Evolutionary conservation across 805 yeast species (phyloP), one percentile per base, ranked within the genome.

Genomic region (Teunomyces cretensis): DNA sequence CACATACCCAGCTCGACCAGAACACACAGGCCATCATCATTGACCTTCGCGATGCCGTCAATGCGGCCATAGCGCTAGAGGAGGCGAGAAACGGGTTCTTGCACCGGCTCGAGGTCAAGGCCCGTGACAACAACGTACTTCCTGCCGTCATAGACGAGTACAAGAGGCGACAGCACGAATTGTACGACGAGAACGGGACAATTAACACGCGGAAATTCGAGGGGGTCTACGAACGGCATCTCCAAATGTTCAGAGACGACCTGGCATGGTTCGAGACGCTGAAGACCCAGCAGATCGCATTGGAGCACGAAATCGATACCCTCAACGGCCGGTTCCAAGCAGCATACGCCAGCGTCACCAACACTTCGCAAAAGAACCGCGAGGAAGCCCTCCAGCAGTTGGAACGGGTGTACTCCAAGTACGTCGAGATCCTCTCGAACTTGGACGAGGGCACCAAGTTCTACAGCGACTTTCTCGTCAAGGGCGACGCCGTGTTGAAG

Each of bases 401-500:
- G 24, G 85, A 80, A 43, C 61, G 69, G 4, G 78, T 76, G 1
- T 78, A 72, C 50, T 61, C 68, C 32, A 74, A 78, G 39, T 84
- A 72, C 54, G 61, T 73, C 24, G 88, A 85, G 53, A 72, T 88
- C 2, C 61, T 75, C 13, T 67, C 72, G 4, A 85, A 87, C 56
- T 60, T 88, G 22, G 75, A 75, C 26, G 86, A 85, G 53, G 97
- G 96, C 0, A 55, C 78, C 0, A 74, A 75, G 43, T 90, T 90
- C 58, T 91, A 91, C 65, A 72, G 72, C 31, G 85, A 83, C 43
- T 78, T 88, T 48, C 65, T 75, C 26, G 61, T 61, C 7, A 76
- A 77, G 42, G 73, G 79, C 5, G 65, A 68, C 24, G 62, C 54
- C 2, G 74, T 82, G 15, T 55, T 76, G 33, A 62, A 64, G 11